Evolutionary conservation across 169 alveolate species (phyloP), one percentile per base, ranked within the genome.

Genomic region (Babesia caballi): DNA sequence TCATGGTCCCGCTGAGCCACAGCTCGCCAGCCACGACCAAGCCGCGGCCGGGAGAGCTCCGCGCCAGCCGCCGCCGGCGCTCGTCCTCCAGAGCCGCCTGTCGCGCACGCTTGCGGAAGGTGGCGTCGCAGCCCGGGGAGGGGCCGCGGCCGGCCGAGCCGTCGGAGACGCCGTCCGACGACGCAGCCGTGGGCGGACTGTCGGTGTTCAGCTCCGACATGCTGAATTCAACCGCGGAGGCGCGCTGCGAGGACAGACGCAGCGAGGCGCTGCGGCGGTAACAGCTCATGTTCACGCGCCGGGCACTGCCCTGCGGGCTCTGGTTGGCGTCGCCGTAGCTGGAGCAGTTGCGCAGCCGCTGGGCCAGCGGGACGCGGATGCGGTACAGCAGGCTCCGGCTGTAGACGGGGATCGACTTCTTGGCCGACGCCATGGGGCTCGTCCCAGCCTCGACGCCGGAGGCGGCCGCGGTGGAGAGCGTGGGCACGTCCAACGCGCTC

Each of bases 281-380:
- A 28, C 74, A 56, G 19, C 87, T 78, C 36, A 47, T 38, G 70
- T 78, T 68, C 3, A 33, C 57, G 21, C 61, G 44, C 2, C 41
- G 19, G 4, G 14, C 54, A 11, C 70, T 41, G n/a, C 36, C 8
- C n/a, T 36, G 56, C 17, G 41, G 28, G 35, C 50, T 56, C 1
- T 12, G 32, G 4, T 15, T 1, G 33, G 12, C 17, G 9, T 47
- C 73, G 25, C 73, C 36, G 35, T 46, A 63, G 47, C 21, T 63
- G 36, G 58, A 49, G 60, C 73, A 63, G 46, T 78, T 78, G 42
- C 66, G 50, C 15, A 78, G 77, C 30, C 87, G 7, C 70, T 78
- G 72, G 28, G 87, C 72, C 50, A 78, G 44, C 5, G 87, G 87
- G 33, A 78, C 87, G 4, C 82, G 2, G 28, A 78, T 78, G 17